A percentile compares a stretch with the other conserved stretches of the same genome.
Evolutionary conservation across 1,284 basidiomycete genomes (phyloP).

Genomic region (Tylopilus orsonianus): DNA sequence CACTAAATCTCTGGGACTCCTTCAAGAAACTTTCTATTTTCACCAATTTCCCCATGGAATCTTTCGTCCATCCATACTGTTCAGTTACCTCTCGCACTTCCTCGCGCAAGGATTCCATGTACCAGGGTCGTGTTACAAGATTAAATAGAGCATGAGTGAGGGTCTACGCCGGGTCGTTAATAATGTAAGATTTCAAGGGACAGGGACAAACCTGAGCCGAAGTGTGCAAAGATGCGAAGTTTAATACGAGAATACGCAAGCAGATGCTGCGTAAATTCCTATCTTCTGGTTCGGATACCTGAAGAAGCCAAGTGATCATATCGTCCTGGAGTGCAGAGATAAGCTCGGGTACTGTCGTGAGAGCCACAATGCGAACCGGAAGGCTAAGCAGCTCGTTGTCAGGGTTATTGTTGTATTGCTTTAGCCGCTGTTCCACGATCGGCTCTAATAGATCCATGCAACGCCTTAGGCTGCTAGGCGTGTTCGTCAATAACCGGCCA

Average conservation of each 20-base stretch:
- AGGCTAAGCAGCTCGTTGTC: slow-evolving; percentile 12
- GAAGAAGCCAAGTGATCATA: slow-evolving; percentile 47
- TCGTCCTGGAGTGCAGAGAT: slow-evolving; percentile 37
- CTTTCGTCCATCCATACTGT: slow-evolving; percentile 39
- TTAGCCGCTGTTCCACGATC: slow-evolving; percentile 35
- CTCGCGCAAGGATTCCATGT: slow-evolving; percentile 37
- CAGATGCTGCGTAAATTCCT: slow-evolving; percentile 34
- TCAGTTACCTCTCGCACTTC: slow-evolving; percentile 36
- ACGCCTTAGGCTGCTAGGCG: slow-evolving; percentile 32
- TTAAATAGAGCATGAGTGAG: slow-evolving; percentile 39
- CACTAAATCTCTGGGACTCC: slow-evolving; percentile 39
- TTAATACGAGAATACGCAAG: slow-evolving; percentile 43
- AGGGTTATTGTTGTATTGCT: slow-evolving; percentile 16
- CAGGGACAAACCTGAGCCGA: slow-evolving; percentile 37
- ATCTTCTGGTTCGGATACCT: slow-evolving; percentile 35
- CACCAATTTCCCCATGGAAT: slow-evolving; percentile 34
- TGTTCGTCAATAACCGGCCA: slow-evolving; percentile 35
- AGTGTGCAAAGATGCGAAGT: slow-evolving; percentile 45
- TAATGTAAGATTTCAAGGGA: background rate
- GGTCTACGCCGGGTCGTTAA: slow-evolving; percentile 26
- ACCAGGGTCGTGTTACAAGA: slow-evolving; percentile 40
- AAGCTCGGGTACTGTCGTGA: slow-evolving; percentile 8
- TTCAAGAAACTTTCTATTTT: slow-evolving; percentile 45
- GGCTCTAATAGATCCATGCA: slow-evolving; percentile 34
- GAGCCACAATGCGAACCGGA: slow-evolving; percentile 27